Percentiles rank a stretch among this genome's conserved stretches.
Conservation (phyloP, 495 filamentous ascomycete species). For the Penicillium fimorum region DNA sequence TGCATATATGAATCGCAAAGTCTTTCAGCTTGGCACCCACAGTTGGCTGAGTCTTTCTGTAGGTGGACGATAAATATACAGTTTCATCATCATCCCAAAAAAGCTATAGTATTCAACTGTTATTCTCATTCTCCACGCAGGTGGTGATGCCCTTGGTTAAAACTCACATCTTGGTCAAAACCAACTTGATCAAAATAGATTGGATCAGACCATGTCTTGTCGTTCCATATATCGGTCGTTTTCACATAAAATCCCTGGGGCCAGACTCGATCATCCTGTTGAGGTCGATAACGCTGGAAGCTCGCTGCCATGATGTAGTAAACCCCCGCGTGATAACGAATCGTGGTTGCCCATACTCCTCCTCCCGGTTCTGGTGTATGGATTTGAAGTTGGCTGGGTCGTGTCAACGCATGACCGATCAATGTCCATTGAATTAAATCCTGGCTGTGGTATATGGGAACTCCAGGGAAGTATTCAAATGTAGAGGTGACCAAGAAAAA, state of each 20-base stretch:
- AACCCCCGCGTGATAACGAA: conserved; percentile 37
- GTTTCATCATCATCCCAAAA: conserved; percentile 44
- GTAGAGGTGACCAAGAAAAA: conserved; percentile 48
- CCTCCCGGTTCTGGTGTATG: conserved; percentile 52
- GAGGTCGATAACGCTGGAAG: conserved; percentile 44
- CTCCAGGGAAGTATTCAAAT: conserved; percentile 50
- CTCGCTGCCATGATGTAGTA: conserved; percentile 45
- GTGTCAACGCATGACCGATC: conserved; percentile 57
- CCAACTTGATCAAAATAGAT: conserved; percentile 49
- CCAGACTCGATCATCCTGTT: conserved; percentile 43
- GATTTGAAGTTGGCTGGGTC: conserved; percentile 60
- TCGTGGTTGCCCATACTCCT: conserved; percentile 46
- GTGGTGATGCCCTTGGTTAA: not conserved
- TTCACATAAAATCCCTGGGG: conserved; percentile 50
- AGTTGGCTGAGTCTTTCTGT: conserved; percentile 33
- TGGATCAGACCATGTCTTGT: conserved; percentile 46
- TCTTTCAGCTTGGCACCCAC: conserved; percentile 30
- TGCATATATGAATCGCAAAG: conserved; percentile 42
- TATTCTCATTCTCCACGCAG: not conserved
- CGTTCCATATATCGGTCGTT: conserved; percentile 49
- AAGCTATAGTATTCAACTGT: conserved; percentile 20
- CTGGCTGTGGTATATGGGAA: conserved; percentile 46
- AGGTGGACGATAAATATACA: conserved; percentile 40
- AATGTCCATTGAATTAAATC: conserved; percentile 48
- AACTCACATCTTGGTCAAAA: conserved; percentile 48